Base-by-base conservation (phyloP, 2,329 filamentous ascomycete genomes). In the Tolypocladium inflatum region DNA sequence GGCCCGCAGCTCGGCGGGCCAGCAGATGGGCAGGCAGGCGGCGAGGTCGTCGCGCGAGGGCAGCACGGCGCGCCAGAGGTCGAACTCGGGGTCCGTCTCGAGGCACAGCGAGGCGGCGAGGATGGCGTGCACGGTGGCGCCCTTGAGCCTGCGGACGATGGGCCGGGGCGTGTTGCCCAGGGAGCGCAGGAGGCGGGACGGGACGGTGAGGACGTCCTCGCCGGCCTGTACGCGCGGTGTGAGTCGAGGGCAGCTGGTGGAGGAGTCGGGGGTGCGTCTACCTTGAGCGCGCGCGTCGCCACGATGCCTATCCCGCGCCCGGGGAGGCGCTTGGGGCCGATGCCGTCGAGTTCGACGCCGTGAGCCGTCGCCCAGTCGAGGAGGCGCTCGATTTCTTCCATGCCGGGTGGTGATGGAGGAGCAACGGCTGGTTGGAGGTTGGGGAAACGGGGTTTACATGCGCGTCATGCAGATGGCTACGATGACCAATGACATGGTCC, bases 301-400 rank as follows among this genome's bases (percentile, higher is more conserved):
- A 92, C 79, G 58, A 96, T 85, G 53, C 92, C 91, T 56, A 94
- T 81, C 35, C 91, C 91, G 57, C 88, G 80, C 2, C 86, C 88
- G 7, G 86, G 82, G 19, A 96, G 85, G 43, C 76, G 77, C 45
- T 84, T 80, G 6, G 90, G 86, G 2, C 77, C 76, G 54, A 95
- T 83, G 35, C 85, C 86, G 64, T 87, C 79, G 63, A 91, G 81
- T 41, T 79, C 72, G 35, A 95, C 80, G 17, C 88, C 89, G 58
- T 84, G 79, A 1, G 74, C 71, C 38, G 77, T 69, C 2, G 88
- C 87, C 89, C 91, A 96, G 59, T 78, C 66, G 3, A 87, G 77
- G 60, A 95, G 88, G 10, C 76, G 73, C 33, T 81, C 73, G 30
- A 68, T 66, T 7, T 60, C 58, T 1, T 66, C 62, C 63, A 63